phyloP scores from a whole-genome alignment of 139 green algal species.

The Picocystis salinarum region DNA sequence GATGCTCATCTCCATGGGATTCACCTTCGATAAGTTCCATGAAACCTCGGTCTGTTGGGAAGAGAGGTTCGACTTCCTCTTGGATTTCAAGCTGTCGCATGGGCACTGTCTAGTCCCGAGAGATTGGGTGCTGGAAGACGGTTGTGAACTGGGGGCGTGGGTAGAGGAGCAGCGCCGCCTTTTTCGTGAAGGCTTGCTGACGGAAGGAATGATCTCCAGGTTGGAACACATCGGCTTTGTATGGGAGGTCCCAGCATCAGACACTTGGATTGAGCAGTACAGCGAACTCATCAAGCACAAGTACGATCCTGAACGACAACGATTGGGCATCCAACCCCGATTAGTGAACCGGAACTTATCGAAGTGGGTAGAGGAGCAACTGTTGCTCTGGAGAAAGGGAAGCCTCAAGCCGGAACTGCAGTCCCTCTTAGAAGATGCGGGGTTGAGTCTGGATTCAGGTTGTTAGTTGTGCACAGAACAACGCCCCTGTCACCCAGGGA shows the following conservation, averaged over 20 bases:
- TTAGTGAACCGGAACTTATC: too few species aligned
- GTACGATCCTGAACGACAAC: too few species aligned
- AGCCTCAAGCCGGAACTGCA: too few species aligned
- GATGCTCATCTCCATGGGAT: conserved; percentile 26
- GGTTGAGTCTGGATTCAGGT: too few species aligned
- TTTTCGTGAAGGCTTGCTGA: conserved; percentile 16
- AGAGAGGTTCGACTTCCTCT: conserved; percentile 31
- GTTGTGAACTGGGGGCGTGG: conserved; percentile 28
- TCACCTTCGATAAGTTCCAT: conserved; percentile 37
- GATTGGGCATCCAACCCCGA: too few species aligned
- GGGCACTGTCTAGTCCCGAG: conserved; percentile 28
- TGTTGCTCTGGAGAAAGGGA: too few species aligned
- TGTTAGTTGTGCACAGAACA: too few species aligned
- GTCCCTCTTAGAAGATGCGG: too few species aligned
- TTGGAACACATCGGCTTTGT: conserved; percentile 25
- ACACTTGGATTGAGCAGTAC: too few species aligned
- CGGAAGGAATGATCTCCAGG: conserved; percentile 12
- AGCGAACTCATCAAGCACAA: too few species aligned
- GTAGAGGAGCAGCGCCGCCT: conserved; percentile 32
- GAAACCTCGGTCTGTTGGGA: conserved; percentile 40
- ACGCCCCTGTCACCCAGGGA: too few species aligned
- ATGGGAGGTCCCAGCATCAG: conserved; percentile 22
- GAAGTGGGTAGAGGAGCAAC: too few species aligned
- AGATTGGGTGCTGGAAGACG: conserved; percentile 14
- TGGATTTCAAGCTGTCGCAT: conserved; percentile 34